A percentile compares a stretch with the other conserved stretches of the same genome.
These are phyloP conservation scores for Dactylellina drechsleri DNA, from an alignment of 2,329 filamentous ascomycete genomes.

Conservation along the genomic window DNA sequence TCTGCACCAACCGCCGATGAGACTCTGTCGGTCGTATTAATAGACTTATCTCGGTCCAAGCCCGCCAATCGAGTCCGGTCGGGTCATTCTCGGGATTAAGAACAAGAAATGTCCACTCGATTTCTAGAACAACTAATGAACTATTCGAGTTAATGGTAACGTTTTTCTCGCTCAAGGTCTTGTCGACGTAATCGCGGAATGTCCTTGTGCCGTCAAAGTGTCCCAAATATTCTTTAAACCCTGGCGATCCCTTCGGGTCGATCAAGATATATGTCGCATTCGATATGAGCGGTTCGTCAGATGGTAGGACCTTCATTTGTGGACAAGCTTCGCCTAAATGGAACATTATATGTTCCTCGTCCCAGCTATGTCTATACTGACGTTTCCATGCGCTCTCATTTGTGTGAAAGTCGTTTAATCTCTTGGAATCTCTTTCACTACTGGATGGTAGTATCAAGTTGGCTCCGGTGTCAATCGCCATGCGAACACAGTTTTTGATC, in stretches of 20 bases:
- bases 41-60: slow-evolving; percentile 34
- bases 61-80: slow-evolving; percentile 38
- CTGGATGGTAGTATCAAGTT: slow-evolving; percentile 32
- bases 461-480: slow-evolving; percentile 39
- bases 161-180: slow-evolving; percentile 21
- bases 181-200: slow-evolving; percentile 31
- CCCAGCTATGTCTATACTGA: slow-evolving; percentile 34
- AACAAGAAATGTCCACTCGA: slow-evolving; percentile 31
- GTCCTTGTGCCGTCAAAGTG: slow-evolving; percentile 36
- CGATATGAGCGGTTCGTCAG: slow-evolving; percentile 28
- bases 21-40: slow-evolving; percentile 36
- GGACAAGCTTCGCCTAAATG: slow-evolving; percentile 32
- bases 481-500: slow-evolving; percentile 42
- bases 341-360: slow-evolving; percentile 34
- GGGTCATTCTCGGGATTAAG: slow-evolving; percentile 40
- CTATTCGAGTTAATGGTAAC: slow-evolving; percentile 12
- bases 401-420: slow-evolving; percentile 23
- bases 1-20: slow-evolving; percentile 32
- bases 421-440: slow-evolving; percentile 32
- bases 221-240: slow-evolving; percentile 36
- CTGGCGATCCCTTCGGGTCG: slow-evolving; percentile 26
- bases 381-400: slow-evolving; percentile 19
- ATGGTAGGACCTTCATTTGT: slow-evolving; percentile 38
- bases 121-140: slow-evolving; percentile 25
- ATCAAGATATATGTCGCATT: slow-evolving; percentile 28